Evolutionary conservation across 1,284 basidiomycete genomes (phyloP).

Genomic region (Boletellus sp.): DNA sequence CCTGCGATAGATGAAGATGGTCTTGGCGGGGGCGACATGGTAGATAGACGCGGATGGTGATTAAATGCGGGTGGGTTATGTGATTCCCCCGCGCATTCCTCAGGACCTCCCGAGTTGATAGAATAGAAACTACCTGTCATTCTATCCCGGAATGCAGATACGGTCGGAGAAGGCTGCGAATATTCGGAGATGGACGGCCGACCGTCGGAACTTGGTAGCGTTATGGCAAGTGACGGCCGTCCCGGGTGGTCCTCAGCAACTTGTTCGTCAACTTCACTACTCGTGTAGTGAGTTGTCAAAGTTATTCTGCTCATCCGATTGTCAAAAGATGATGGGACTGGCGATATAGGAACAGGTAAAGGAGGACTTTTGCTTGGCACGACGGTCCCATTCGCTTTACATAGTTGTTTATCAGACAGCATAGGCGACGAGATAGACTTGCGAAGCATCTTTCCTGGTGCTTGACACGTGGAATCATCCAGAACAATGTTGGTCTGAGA

Average conservation of each 20-base stretch:
- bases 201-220: conserved; percentile 29
- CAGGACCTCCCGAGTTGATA: conserved; percentile 20
- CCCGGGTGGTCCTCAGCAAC: conserved; percentile 29
- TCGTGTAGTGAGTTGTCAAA: conserved; percentile 38
- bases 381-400: conserved; percentile 29
- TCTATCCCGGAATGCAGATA: conserved; percentile 64
- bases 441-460: conserved; percentile 30
- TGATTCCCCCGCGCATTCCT: conserved; percentile 6
- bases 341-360: conserved; percentile 33
- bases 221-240: conserved; percentile 36
- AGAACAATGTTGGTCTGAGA: conserved; percentile 52
- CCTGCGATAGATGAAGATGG: conserved; percentile 43
- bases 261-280: conserved; percentile 40
- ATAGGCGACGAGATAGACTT: conserved; percentile 49
- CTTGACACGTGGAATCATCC: conserved; percentile 3
- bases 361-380: conserved; percentile 41
- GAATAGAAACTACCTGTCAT: conserved; percentile 32
- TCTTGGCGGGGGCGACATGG: conserved; percentile 49
- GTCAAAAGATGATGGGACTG: conserved; percentile 27
- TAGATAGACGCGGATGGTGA: conserved; percentile 36
- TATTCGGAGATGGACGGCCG: conserved; percentile 55
- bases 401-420: conserved; percentile 44
- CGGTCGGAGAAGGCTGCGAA: conserved; percentile 58
- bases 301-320: conserved; percentile 34
- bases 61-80: conserved; percentile 12